Conservation (phyloP, 192 early-diverging fungal genomes). For the Dimargaris verticillata region DNA sequence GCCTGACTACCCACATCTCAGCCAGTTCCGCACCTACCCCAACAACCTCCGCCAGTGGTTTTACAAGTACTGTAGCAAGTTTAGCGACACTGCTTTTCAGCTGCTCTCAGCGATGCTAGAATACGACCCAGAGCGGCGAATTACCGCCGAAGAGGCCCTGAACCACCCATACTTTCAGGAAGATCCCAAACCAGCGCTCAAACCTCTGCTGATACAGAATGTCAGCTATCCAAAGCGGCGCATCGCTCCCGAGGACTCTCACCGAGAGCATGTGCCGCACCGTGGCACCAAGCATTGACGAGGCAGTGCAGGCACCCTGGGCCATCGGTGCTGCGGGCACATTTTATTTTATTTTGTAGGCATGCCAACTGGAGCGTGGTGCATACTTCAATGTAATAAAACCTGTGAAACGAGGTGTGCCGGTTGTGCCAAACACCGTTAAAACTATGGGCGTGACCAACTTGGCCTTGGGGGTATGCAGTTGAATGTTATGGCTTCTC, state of each 20-base stretch:
- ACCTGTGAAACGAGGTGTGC: too few relatives aligned
- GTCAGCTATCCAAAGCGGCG: conserved; percentile 1
- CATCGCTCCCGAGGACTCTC: conserved; percentile 4
- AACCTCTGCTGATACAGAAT: conserved; percentile 3
- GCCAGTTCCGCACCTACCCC: conserved; percentile 37
- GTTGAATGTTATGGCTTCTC: too few relatives aligned
- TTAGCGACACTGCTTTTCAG: conserved; percentile 39
- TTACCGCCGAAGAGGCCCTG: conserved; percentile 60
- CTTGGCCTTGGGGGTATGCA: too few relatives aligned
- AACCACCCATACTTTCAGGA: conserved; percentile 73
- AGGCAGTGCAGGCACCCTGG: too few relatives aligned
- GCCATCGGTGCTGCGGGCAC: too few relatives aligned
- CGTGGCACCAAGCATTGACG: too few relatives aligned
- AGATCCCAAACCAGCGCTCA: conserved; percentile 35
- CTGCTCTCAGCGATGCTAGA: conserved; percentile 59
- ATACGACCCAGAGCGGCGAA: conserved; percentile 62
- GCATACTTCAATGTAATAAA: too few relatives aligned
- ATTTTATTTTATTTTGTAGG: too few relatives aligned
- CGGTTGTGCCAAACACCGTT: too few relatives aligned
- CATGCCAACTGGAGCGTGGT: too few relatives aligned
- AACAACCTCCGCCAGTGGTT: conserved; percentile 22
- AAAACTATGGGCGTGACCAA: too few relatives aligned
- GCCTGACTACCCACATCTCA: conserved; percentile 46
- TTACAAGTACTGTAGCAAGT: conserved; percentile 19
- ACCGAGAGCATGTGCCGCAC: too few relatives aligned